Evolutionary conservation across 2,329 filamentous ascomycete genomes (phyloP).

Genomic region (Furcasterigmium furcatum): DNA sequence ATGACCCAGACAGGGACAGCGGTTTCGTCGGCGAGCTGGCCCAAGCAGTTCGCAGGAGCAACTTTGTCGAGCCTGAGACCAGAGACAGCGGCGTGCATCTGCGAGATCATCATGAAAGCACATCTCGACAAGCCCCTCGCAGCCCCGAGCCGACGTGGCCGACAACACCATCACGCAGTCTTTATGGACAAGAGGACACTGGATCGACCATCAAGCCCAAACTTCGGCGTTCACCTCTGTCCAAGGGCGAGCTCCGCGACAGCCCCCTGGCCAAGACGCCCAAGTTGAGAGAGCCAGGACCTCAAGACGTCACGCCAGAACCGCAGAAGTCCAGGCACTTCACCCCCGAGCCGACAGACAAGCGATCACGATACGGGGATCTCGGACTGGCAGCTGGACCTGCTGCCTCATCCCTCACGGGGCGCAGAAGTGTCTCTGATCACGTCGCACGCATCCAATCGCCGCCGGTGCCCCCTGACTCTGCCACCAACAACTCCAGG

Average conservation of each 20-base stretch:
- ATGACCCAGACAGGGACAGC: constrained; percentile 45
- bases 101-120: constrained; percentile 41
- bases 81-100: constrained; percentile 58
- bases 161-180: constrained; percentile 1
- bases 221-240: constrained; percentile 16
- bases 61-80: constrained; percentile 28
- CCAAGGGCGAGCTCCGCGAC: constrained; percentile 10
- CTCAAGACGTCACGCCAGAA: constrained; percentile 35
- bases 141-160: constrained; percentile 7
- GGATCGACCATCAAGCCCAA: constrained; percentile 23
- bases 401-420: constrained; percentile 13
- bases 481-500: constrained; percentile 12
- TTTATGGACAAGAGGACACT: constrained; percentile 8
- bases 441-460: constrained; percentile 17
- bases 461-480: constrained; percentile 6
- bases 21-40: constrained; percentile 45
- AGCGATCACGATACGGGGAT: constrained; percentile 16
- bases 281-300: constrained; percentile 33
- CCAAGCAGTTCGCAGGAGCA: constrained; percentile 26
- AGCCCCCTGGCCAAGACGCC: constrained; percentile 33
- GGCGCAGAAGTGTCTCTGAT: constrained; percentile 34
- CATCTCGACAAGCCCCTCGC: constrained; percentile 14
- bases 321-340: constrained; percentile 34
- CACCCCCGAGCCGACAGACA: constrained; percentile 10
- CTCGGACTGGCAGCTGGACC: constrained; percentile 20